Evolutionary conservation across 164 flowering plant species (phyloP).

Genomic region (Protea cynaroides): DNA sequence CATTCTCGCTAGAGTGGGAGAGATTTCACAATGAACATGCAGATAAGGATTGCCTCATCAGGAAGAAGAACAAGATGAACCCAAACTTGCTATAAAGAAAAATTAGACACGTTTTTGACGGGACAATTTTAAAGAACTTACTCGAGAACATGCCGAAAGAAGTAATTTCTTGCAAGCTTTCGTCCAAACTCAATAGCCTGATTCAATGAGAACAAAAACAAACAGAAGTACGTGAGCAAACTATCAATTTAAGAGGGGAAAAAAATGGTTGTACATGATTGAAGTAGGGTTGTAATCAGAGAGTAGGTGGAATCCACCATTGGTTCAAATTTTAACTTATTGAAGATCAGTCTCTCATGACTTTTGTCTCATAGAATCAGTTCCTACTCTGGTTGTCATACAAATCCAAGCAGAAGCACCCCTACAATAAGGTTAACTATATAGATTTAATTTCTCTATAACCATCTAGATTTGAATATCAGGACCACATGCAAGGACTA

Average conservation of each 20-base stretch:
- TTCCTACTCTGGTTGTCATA: not conserved
- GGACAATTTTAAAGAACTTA: conserved; percentile 28
- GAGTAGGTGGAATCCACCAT: no score
- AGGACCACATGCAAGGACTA: not conserved
- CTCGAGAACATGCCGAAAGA: conserved; percentile 58
- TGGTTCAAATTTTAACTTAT: no score
- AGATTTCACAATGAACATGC: not conserved
- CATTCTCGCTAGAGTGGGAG: conserved; percentile 46
- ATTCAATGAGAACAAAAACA: conserved; percentile 7
- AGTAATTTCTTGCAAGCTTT: conserved; percentile 58
- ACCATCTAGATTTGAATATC: not conserved
- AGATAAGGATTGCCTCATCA: conserved; percentile 6
- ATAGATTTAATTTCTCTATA: not conserved
- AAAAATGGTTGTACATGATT: not conserved
- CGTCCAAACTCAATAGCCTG: conserved; percentile 76
- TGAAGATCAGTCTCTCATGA: no score
- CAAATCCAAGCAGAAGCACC: not conserved
- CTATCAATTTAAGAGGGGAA: no score
- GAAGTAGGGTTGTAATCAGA: no score
- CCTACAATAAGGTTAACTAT: not conserved
- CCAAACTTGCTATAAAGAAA: not conserved
- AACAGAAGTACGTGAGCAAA: not conserved
- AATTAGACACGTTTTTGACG: not conserved
- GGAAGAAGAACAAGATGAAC: not conserved
- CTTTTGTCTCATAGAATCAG: no score